Percentiles rank a stretch among this genome's conserved stretches.
These are phyloP conservation scores for Arachnomyces sp. DNA, from an alignment of 2,329 filamentous ascomycete species.

Conservation along the genomic window DNA sequence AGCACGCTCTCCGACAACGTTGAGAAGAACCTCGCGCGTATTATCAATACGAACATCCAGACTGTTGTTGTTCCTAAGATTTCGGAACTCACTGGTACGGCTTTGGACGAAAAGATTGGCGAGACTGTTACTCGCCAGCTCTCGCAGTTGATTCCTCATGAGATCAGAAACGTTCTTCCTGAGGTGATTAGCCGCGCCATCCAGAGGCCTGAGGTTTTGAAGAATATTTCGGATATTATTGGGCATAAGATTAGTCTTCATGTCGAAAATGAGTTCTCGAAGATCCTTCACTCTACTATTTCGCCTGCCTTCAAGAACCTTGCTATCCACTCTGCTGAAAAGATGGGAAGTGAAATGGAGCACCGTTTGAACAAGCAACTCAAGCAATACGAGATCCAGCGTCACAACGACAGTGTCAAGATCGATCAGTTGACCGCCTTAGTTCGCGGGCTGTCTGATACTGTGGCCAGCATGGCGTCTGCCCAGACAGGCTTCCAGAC, in stretches of 20 bases:
- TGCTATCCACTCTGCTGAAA: slow-evolving; percentile 58
- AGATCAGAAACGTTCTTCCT: slow-evolving; percentile 64
- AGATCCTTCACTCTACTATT: slow-evolving; percentile 55
- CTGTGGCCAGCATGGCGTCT: slow-evolving; percentile 35
- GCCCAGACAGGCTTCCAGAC: slow-evolving; percentile 35
- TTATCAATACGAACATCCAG: slow-evolving; percentile 69
- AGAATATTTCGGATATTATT: slow-evolving; percentile 63
- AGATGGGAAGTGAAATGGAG: slow-evolving; percentile 60
- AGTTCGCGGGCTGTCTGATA: slow-evolving; percentile 47
- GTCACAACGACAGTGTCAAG: slow-evolving; percentile 48
- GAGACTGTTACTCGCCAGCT: slow-evolving; percentile 59
- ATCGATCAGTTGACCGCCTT: slow-evolving; percentile 52
- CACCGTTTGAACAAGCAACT: slow-evolving; percentile 47
- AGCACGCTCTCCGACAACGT: slow-evolving; percentile 62
- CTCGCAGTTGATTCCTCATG: slow-evolving; percentile 58
- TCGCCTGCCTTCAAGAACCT: slow-evolving; percentile 58
- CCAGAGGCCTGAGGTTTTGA: slow-evolving; percentile 64
- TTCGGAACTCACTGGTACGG: slow-evolving; percentile 56
- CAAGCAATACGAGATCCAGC: slow-evolving; percentile 44
- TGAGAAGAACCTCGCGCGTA: slow-evolving; percentile 65
- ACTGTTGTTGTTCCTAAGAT: slow-evolving; percentile 68
- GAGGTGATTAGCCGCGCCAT: slow-evolving; percentile 58
- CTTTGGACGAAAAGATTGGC: slow-evolving; percentile 63
- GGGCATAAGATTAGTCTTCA: slow-evolving; percentile 56
- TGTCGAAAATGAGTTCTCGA: slow-evolving; percentile 61